Evolutionary conservation across 805 yeast species (phyloP).

Genomic region (Wickerhamiella galacta): DNA sequence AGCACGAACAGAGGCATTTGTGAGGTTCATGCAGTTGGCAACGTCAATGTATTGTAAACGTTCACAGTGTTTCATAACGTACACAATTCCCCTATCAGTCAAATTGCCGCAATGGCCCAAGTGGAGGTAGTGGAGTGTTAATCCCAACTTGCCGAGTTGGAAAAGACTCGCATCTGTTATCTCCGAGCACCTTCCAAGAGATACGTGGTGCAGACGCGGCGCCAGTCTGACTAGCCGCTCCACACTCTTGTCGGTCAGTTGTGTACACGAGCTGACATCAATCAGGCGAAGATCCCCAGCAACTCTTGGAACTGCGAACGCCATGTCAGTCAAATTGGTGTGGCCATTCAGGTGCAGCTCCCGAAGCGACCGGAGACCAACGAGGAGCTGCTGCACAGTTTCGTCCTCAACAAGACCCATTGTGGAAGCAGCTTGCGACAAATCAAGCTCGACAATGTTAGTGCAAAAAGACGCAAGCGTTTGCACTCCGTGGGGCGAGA

Average conservation of each 20-base stretch:
- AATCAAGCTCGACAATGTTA: constrained; percentile 73
- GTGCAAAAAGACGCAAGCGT: constrained; percentile 57
- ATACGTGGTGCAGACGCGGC: constrained; percentile 75
- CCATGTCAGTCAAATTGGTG: constrained; percentile 46
- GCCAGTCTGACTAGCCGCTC: constrained; percentile 57
- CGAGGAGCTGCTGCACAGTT: constrained; percentile 41
- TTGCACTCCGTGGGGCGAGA: constrained; percentile 46
- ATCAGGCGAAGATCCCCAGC: constrained; percentile 58
- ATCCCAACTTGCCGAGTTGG: constrained; percentile 55
- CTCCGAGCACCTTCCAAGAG: constrained; percentile 72
- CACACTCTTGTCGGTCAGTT: constrained; percentile 64
- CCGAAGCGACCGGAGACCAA: constrained; percentile 51
- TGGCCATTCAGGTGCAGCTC: constrained; percentile 74
- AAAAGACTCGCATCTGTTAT: constrained; percentile 69
- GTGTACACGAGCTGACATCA: constrained; percentile 71
- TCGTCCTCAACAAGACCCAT: constrained; percentile 29
- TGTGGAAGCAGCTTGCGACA: constrained; percentile 29
- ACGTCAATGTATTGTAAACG: constrained; percentile 83
- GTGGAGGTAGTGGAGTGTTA: constrained; percentile 74
- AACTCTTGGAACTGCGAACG: constrained; percentile 37
- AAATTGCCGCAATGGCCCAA: constrained; percentile 85
- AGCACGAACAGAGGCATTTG: constrained; percentile 66
- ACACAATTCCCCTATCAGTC: constrained; percentile 74
- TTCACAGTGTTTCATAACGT: constrained; percentile 59
- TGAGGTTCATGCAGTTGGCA: constrained; percentile 83